Evolutionary conservation across 331 rosid genomes (phyloP).

Genomic region (Cydonia oblonga): DNA sequence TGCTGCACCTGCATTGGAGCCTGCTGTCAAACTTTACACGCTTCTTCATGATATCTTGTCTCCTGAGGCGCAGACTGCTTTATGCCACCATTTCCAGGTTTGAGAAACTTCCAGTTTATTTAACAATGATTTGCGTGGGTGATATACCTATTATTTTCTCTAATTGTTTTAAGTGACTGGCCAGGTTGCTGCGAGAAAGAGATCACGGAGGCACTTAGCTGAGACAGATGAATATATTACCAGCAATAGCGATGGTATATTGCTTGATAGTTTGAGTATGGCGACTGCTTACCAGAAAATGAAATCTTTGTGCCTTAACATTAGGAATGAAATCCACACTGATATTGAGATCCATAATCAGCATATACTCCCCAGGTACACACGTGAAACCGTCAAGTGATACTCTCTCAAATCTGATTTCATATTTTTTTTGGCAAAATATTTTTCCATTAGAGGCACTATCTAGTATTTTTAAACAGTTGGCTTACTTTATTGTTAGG

Average conservation of each 20-base stretch:
- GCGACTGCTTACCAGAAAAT: slow-evolving; percentile 82
- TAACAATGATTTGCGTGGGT: slow-evolving; percentile 9
- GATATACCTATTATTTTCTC: slow-evolving; percentile 5
- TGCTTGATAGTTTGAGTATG: slow-evolving; percentile 46
- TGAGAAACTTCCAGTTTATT: slow-evolving; percentile 8
- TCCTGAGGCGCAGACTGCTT: slow-evolving; percentile 80
- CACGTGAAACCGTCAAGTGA: not conserved
- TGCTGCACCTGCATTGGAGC: slow-evolving; percentile 80
- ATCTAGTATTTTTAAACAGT: not conserved
- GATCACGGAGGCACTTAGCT: slow-evolving; percentile 72
- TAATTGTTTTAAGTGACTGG: slow-evolving; percentile 12
- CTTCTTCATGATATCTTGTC: slow-evolving; percentile 91
- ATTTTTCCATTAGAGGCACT: not conserved
- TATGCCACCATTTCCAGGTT: slow-evolving; percentile 97
- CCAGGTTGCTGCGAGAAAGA: slow-evolving; percentile 89
- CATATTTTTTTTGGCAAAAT: not conserved
- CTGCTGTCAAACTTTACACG: slow-evolving; percentile 80
- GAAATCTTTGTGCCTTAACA: slow-evolving; percentile 61
- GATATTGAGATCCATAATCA: slow-evolving; percentile 89
- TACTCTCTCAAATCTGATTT: not conserved
- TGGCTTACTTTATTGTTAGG: not conserved
- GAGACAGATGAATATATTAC: slow-evolving; percentile 91
- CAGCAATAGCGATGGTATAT: slow-evolving; percentile 49
- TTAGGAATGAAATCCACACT: slow-evolving; percentile 62
- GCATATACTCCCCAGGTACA: slow-evolving; percentile 92